phyloP scores from a whole-genome alignment of 1,284 basidiomycete species.

The Apiotrichum veenhuisii region DNA sequence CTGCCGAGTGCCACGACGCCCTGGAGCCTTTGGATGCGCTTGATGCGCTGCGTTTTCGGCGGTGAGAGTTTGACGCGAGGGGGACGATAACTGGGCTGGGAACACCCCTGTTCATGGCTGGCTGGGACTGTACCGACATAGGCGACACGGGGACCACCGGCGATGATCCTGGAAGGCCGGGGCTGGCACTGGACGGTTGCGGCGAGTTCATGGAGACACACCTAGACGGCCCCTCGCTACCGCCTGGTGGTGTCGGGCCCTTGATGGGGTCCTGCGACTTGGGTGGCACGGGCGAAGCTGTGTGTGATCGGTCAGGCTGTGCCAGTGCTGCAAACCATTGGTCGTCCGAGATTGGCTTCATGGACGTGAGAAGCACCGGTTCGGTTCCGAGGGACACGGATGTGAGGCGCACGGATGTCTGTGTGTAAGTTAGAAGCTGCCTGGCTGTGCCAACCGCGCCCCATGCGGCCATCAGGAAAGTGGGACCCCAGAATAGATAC shows the following conservation, averaged over 20 bases:
- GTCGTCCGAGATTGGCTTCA: constrained; percentile 41
- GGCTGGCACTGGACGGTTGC: too few species aligned
- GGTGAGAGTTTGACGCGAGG: too few species aligned
- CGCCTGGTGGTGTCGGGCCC: background rate
- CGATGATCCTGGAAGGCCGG: too few species aligned
- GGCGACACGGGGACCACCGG: too few species aligned
- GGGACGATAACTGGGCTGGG: background rate
- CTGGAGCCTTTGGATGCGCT: background rate
- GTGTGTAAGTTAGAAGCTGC: background rate
- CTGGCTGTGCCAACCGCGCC: background rate
- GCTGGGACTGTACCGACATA: background rate
- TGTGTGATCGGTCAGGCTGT: background rate
- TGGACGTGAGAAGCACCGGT: constrained; percentile 42
- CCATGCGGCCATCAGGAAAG: too few species aligned
- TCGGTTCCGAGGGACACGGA: constrained; percentile 43
- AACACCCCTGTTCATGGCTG: background rate
- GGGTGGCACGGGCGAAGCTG: background rate
- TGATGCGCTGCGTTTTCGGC: background rate
- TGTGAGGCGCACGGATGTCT: constrained; percentile 46
- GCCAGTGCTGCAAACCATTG: constrained; percentile 47
- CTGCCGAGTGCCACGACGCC: background rate
- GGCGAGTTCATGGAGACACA: too few species aligned
- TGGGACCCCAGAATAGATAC: too few species aligned
- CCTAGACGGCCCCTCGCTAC: too few species aligned
- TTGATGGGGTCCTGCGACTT: background rate